These are phyloP conservation scores for Candida sanyaensis DNA, from an alignment of 1,139 yeast species.

Conservation along the genomic window DNA sequence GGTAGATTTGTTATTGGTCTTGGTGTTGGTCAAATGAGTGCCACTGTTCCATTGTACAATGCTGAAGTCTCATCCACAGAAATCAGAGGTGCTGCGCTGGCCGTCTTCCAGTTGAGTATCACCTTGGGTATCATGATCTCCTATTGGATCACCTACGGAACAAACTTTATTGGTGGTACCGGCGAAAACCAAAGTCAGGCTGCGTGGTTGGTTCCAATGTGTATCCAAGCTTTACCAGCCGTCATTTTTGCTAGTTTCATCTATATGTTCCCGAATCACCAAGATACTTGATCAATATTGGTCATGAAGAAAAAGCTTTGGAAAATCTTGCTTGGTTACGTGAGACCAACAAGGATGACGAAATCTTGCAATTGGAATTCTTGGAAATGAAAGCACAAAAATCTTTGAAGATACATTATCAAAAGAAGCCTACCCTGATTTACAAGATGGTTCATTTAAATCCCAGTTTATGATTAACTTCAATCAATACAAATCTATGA, in stretches of 20 bases:
- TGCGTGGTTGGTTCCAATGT: conserved; percentile 28
- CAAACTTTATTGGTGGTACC: conserved; percentile 22
- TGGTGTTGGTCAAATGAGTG: conserved; percentile 24
- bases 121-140: conserved; percentile 69
- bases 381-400: conserved; percentile 22
- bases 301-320: conserved; percentile 19
- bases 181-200: conserved; percentile 44
- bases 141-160: conserved; percentile 72
- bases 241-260: conserved; percentile 19
- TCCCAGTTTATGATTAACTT: conserved; percentile 14
- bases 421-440: conserved; percentile 12
- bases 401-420: conserved; percentile 17
- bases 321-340: conserved; percentile 24
- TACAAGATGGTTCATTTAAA: conserved; percentile 15
- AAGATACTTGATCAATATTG: conserved; percentile 22
- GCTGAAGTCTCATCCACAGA: conserved; percentile 39
- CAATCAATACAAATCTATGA: conserved; percentile 17
- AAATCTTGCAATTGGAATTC: conserved; percentile 20
- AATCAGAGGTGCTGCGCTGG: conserved; percentile 66
- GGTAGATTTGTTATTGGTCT: conserved; percentile 27
- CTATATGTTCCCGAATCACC: conserved; percentile 23
- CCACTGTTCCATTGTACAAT: conserved; percentile 23
- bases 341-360: conserved; percentile 13
- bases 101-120: conserved; percentile 64
- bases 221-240: conserved; percentile 27